These are phyloP conservation scores for Penicillium sp. DNA, from an alignment of 2,329 filamentous ascomycete species.

Conservation along the genomic window DNA sequence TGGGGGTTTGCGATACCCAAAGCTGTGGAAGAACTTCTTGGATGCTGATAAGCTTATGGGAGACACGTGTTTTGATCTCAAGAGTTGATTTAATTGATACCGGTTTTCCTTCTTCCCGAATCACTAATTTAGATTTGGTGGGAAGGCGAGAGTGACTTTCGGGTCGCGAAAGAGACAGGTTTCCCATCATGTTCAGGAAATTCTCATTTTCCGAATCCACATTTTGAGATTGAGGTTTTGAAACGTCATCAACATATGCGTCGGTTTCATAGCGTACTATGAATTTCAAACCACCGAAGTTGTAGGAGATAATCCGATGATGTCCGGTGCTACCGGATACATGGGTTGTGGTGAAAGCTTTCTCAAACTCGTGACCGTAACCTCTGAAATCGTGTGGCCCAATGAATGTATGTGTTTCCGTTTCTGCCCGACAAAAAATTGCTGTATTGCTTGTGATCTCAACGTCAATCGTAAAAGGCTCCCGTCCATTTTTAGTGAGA, in stretches of 20 bases:
- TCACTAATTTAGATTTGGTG: conserved; percentile 27
- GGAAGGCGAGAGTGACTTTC: background rate
- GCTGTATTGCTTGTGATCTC: conserved; percentile 41
- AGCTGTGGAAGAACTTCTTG: conserved; percentile 21
- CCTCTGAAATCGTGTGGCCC: conserved; percentile 39
- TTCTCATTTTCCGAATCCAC: background rate
- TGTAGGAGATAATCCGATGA: conserved; percentile 47
- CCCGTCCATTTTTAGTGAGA: conserved; percentile 35
- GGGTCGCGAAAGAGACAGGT: background rate
- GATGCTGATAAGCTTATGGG: conserved; percentile 25
- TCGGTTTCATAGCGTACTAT: conserved; percentile 47
- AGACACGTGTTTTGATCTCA: conserved; percentile 47
- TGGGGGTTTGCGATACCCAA: conserved; percentile 48
- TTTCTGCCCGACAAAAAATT: conserved; percentile 40
- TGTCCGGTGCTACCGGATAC: conserved; percentile 41
- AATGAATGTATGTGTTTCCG: conserved; percentile 29
- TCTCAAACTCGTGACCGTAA: conserved; percentile 48
- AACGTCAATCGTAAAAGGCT: conserved; percentile 31
- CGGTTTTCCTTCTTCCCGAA: conserved; percentile 29
- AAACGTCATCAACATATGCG: conserved; percentile 35
- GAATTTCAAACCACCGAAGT: conserved; percentile 41
- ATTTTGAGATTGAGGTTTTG: background rate
- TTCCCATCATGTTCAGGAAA: background rate
- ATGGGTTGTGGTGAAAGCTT: conserved; percentile 33
- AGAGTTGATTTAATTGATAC: conserved; percentile 37